phyloP scores from a whole-genome alignment of 2,329 filamentous ascomycete species.

The Aspergillus brasiliensis region DNA sequence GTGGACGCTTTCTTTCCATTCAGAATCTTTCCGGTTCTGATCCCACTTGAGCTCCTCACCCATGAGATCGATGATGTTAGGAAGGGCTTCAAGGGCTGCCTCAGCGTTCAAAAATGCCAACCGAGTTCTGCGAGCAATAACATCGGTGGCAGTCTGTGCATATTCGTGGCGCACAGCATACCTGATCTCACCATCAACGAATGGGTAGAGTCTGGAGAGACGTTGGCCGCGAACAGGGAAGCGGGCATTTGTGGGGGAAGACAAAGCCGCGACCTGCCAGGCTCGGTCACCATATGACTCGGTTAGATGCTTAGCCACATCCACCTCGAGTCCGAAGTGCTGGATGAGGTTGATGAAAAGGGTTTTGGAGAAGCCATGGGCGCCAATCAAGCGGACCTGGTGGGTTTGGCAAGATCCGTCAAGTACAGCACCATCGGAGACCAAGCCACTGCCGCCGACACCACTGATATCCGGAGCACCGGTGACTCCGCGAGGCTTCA shows the following conservation, averaged over 20 bases:
- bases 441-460: slow-evolving; percentile 67
- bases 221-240: slow-evolving; percentile 83
- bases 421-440: slow-evolving; percentile 70
- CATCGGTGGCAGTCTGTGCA: slow-evolving; percentile 85
- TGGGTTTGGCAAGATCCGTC: slow-evolving; percentile 82
- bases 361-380: slow-evolving; percentile 85
- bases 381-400: slow-evolving; percentile 76
- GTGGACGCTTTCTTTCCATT: slow-evolving; percentile 72
- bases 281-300: slow-evolving; percentile 89
- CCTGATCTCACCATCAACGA: slow-evolving; percentile 86
- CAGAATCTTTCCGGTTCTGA: slow-evolving; percentile 67
- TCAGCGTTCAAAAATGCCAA: slow-evolving; percentile 91
- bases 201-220: slow-evolving; percentile 80
- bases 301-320: slow-evolving; percentile 85
- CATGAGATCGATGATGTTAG: slow-evolving; percentile 87
- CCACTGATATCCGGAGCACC: slow-evolving; percentile 69
- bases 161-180: slow-evolving; percentile 89
- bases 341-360: slow-evolving; percentile 95
- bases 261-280: slow-evolving; percentile 85
- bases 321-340: slow-evolving; percentile 87
- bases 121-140: slow-evolving; percentile 80
- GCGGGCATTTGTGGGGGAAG: slow-evolving; percentile 71
- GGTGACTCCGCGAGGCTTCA: slow-evolving; percentile 60
- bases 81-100: slow-evolving; percentile 82
- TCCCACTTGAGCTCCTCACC: slow-evolving; percentile 80